Base-by-base conservation (phyloP, 805 yeast species). In the Candida boidinii region DNA sequence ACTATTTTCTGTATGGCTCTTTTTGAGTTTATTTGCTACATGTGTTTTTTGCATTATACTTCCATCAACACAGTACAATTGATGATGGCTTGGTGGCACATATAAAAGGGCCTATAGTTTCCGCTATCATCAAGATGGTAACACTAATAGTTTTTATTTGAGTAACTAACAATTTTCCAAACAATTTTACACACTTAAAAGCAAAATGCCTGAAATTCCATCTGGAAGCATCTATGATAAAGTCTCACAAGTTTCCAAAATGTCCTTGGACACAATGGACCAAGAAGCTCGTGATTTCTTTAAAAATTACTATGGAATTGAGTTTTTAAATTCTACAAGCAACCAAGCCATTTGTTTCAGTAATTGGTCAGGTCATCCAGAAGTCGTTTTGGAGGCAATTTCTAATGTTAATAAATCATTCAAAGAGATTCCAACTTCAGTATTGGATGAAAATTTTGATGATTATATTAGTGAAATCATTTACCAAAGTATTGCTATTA, bases 261-360 rank as follows among this genome's bases (percentile, higher is more conserved):
- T 48, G 31, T 45, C 52, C 14, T 26, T 49, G 11, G 54, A 49
- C 42, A 46, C 53, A 10, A 39, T 45, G 42, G 31, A 37, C 24
- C 34, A 38, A 18, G 53, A 48, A 37, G 48, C 43, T 26, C 34
- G 41, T 10, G 39, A 44, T 32, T 48, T 25, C 31, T 40, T 39
- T 28, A 23, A 17, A 10, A 36, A 31, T 9, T 24, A 28, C 11
- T 37, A 36, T 29, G 39, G 34, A 6, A 27, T 46, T 17, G 32
- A 41, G 23, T 51, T 51, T 30, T 23, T 39, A 23, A 48, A 49
- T 35, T 54, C 56, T 11, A 51, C 54, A 29, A 48, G 54, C 3
- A 51, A 51, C 37, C 54, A 51, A 39, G 53, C 42, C 17, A 49
- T 49, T 30, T 34, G 41, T 26, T 49, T 33, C 30, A 35, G 22